Base-by-base conservation (phyloP, 2,329 filamentous ascomycete genomes). In the Mycocentrospora acerina region DNA sequence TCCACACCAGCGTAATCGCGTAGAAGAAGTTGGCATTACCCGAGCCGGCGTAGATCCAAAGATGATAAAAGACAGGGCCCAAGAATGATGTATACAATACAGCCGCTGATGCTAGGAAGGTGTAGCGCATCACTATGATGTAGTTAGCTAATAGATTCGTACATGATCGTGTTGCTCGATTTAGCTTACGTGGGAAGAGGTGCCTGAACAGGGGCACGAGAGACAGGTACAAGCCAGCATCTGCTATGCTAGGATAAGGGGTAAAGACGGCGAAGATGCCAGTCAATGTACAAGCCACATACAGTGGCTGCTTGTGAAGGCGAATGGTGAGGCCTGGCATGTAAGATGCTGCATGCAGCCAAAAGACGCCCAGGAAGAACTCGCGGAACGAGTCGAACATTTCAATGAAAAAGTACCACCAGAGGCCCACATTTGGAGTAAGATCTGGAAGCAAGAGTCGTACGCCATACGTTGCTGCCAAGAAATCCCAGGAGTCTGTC, bases 401-500 rank as follows among this genome's bases (percentile, higher is more conserved):
- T 65, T 98, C 91, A 53, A 94, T 95, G 64, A 98, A 97, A 71
- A 98, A 98, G 70, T 98, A 98, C 93, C 93, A 98, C 93, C 93
- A 98, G 1, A 98, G 76, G 1, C 93, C 93, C 19, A 94, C 86
- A 52, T 97, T 98, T 10, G 93, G 93, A 0, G 91, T 94, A 27
- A 98, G 77, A 62, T 98, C 93, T 7, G 90, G 88, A 3, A 98
- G 79, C 1, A 93, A 82, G 25, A 98, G 78, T 56, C 95, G 90
- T 31, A 95, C 88, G 53, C 91, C 90, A 68, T 98, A 98, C 1
- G 93, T 96, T 14, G 90, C 89, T 7, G 78, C 70, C 14, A 97
- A 69, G 60, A 97, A 98, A 46, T 90, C 83, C 87, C 88, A 95
- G 2, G 90, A 94, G 46, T 81, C 77, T 1, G 86, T 88, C 27